Conservation (phyloP, 768 basidiomycete genomes). For the Rhodotorula diobovata region DNA sequence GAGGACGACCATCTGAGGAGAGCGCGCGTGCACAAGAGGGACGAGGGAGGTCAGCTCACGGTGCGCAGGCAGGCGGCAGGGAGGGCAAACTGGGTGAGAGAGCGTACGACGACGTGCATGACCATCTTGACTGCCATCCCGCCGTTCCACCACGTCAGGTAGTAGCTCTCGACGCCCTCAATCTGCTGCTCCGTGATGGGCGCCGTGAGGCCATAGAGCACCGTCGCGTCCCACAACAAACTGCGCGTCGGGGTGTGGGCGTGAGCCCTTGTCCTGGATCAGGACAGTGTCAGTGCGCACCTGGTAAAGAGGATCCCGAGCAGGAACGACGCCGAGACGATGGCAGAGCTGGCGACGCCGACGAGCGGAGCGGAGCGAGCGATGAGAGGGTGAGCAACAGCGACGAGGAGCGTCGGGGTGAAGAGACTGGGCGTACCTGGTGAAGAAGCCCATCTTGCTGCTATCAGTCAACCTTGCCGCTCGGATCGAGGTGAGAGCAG, state of each 20-base stretch:
- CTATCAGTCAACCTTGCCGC: too few relatives aligned
- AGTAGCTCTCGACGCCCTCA: slow-evolving; percentile 32
- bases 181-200: slow-evolving; percentile 16
- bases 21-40: background rate
- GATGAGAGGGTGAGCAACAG: background rate
- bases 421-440: background rate
- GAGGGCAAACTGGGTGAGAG: background rate
- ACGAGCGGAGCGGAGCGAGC: too few relatives aligned
- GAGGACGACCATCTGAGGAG: slow-evolving; percentile 15
- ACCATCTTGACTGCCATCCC: slow-evolving; percentile 37
- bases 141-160: slow-evolving; percentile 39
- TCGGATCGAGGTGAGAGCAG: too few relatives aligned
- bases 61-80: too few relatives aligned
- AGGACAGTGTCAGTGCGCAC: background rate
- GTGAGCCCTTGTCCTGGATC: background rate
- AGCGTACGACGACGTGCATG: slow-evolving; percentile 31
- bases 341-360: slow-evolving; percentile 21
- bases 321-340: slow-evolving; percentile 31
- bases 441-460: slow-evolving; percentile 3
- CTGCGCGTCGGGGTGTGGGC: background rate
- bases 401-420: background rate
- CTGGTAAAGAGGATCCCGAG: slow-evolving; percentile 37
- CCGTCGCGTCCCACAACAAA: slow-evolving; percentile 30
- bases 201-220: slow-evolving; percentile 21
- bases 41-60: background rate